Base-by-base conservation (phyloP, 2,329 filamentous ascomycete species). In the Aspergillus aculeatus region DNA sequence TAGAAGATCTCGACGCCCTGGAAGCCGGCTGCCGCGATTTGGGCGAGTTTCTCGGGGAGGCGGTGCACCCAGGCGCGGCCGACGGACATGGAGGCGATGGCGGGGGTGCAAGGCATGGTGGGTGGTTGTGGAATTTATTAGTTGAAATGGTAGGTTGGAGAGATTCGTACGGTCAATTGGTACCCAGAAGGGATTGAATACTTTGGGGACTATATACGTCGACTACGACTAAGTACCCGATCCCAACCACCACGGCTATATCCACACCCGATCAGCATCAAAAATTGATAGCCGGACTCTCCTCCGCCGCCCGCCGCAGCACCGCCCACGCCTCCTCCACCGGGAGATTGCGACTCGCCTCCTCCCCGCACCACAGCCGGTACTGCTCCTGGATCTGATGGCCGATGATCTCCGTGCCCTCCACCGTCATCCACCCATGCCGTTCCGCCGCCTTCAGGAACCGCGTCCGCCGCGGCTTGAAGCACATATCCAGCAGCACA, bases 1-100 rank as follows among this genome's bases (percentile, higher is more conserved):
- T 89, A 87, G 78, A 92, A 92, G 21, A 92, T 81, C 72, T 94
- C 90, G 64, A 94, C 84, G 54, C 88, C 89, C 60, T 83, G 74
- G 70, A 91, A 86, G 21, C 86, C 87, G 66, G 89, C 82, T 57
- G 81, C 78, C 5, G 82, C 78, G 6, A 89, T 89, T 77, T 86
- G 83, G 67, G 86, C 79, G 50, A 93, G 82, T 70, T 92, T 93
- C 68, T 84, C 77, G 2, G 80, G 72, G 44, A 93, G 79, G 19
- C 80, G 77, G 73, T 94, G 90, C 62, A 87, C 84, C 71, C 87
- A 88, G 68, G 85, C 86, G 51, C 89, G 86, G 47, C 90, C 89
- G 0, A 93, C 81, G 47, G 89, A 92, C 81, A 91, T 89, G 62
- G 87, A 88, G 57, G 86, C 86, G 69, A 92, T 91, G 49, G 83